Conservation (phyloP, 495 filamentous ascomycete species). For the Schizothecium vesticola region DNA sequence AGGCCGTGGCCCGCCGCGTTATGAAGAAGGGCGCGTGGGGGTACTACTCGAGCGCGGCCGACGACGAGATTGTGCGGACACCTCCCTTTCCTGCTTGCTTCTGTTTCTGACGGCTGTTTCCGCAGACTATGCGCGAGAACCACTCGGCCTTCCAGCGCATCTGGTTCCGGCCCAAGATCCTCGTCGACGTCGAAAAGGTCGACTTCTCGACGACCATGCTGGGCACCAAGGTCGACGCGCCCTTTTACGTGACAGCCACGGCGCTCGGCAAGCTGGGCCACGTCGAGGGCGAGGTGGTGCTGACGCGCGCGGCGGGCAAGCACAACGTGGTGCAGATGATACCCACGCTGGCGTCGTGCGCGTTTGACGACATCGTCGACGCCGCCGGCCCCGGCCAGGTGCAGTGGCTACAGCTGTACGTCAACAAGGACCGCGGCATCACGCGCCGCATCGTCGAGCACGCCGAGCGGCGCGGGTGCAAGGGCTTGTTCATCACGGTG, state of each 20-base stretch:
- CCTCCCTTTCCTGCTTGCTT: background rate
- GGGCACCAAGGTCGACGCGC: constrained; percentile 71
- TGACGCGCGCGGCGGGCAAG: constrained; percentile 73
- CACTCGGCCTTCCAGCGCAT: constrained; percentile 94
- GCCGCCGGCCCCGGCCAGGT: constrained; percentile 74
- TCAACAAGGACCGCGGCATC: constrained; percentile 92
- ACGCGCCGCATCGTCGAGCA: constrained; percentile 87
- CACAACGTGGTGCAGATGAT: constrained; percentile 97
- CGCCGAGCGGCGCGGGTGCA: constrained; percentile 88
- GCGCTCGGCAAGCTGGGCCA: constrained; percentile 88
- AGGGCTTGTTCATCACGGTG: constrained; percentile 96
- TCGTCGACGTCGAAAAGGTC: constrained; percentile 81
- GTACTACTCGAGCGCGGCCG: constrained; percentile 92
- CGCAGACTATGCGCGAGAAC: constrained; percentile 93
- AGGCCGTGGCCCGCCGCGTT: constrained; percentile 75
- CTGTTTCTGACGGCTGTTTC: background rate
- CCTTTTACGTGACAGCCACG: constrained; percentile 91
- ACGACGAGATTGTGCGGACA: constrained; percentile 80
- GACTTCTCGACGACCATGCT: constrained; percentile 88
- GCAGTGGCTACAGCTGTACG: constrained; percentile 97
- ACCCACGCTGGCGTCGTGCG: constrained; percentile 93
- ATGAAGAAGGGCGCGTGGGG: constrained; percentile 97
- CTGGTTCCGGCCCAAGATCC: constrained; percentile 86
- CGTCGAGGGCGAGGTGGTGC: constrained; percentile 83
- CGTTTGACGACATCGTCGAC: constrained; percentile 94